Evolutionary conservation across 768 basidiomycete genomes (phyloP), one percentile per base, ranked within the genome.

Genomic region (Tricholoma saponaceum): DNA sequence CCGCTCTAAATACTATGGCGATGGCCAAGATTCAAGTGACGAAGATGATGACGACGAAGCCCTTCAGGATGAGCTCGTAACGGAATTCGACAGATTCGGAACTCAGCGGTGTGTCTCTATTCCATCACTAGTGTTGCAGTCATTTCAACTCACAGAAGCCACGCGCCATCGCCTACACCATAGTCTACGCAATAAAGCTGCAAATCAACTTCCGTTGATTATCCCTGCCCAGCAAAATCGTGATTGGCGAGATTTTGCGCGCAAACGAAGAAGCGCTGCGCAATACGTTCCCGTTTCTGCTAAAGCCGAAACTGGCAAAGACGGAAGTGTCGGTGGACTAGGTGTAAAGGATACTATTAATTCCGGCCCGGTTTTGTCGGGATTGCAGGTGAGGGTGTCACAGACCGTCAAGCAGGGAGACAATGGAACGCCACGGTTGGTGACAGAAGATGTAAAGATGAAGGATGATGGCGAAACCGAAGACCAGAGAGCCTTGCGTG

Each of bases 171-270:
- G 60, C 61, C 57, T 56, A 58, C 52, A 55, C 65, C 62, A 52
- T 63, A 86, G 81, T 55, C 64, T 80, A 28, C 72, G 74, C 61
- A 78, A 76, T 56, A 74, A 77, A 55, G 79, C 74, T 41, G 77
- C 77, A 60, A 76, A 69, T 52, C 72, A 79, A 10, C 68, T 82
- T 39, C 90, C 90, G 0, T 80, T 97, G 8, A 85, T 97, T 35
- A 98, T 99, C 46, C 87, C 95, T 14, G 78, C 92, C 0, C 76
- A 92, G 46, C 77, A 92, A 64, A 96, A 98, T 66, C 82, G 85
- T 25, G 95, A 99, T 68, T 99, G 96, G 96, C 78, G 92, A 41
- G 89, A 85, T 52, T 72, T 84, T 7, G 90, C 91, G 14, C 79
- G 88, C 41, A 86, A 83, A 67, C 78, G 89, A 65, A 83, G 79